These are phyloP conservation scores for Globisporangium spinosum DNA, from an alignment of 352 stramenopile genomes.

Conservation along the genomic window DNA sequence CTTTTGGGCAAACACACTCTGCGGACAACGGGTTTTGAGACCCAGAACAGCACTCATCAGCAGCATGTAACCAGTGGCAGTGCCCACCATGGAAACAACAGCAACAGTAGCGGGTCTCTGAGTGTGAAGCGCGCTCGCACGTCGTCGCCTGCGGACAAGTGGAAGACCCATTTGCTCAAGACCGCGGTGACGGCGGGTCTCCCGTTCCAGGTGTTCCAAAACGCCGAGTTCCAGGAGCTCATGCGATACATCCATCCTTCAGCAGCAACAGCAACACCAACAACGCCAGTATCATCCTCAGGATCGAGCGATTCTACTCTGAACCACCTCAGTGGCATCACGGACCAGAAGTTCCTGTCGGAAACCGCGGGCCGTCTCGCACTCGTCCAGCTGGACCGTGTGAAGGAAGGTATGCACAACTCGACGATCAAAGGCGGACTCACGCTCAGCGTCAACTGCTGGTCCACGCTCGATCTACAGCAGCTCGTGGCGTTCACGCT, in stretches of 20 bases:
- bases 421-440: constrained; percentile 78
- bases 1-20: constrained; percentile 10
- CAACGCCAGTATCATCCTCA: neutral
- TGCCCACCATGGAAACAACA: neutral
- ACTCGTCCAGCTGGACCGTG: constrained; percentile 52
- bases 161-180: constrained; percentile 28
- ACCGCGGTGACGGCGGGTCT: constrained; percentile 34
- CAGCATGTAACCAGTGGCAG: neutral
- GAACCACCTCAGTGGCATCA: constrained; percentile 16
- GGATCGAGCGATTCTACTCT: neutral
- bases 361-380: constrained; percentile 39
- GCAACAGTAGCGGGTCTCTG: neutral
- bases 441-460: constrained; percentile 71
- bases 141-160: neutral
- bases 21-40: neutral
- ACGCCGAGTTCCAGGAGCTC: constrained; percentile 41
- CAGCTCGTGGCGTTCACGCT: constrained; percentile 73
- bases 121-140: constrained; percentile 7
- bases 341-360: constrained; percentile 32
- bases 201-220: constrained; percentile 36
- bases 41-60: neutral
- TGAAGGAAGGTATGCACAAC: constrained; percentile 82
- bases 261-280: neutral
- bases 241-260: constrained; percentile 27
- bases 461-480: constrained; percentile 58